Percentiles rank a stretch among this genome's conserved stretches.
Conservation (phyloP, 2,329 filamentous ascomycete species). For the Colletotrichum kahawae region DNA sequence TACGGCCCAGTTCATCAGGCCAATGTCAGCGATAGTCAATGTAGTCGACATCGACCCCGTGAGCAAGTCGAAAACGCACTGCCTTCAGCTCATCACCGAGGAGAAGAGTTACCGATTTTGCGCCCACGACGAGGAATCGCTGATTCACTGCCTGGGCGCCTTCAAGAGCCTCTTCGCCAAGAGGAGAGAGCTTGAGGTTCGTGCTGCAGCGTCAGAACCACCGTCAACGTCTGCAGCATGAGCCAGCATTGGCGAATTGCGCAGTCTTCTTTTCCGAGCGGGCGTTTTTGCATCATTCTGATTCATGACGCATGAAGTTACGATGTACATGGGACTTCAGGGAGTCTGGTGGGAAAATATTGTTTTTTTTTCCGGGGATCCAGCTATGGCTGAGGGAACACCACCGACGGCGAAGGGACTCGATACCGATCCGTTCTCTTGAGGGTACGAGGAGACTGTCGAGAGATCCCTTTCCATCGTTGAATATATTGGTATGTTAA, state of each 20-base stretch:
- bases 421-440: background rate
- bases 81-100: constrained; percentile 91
- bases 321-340: background rate
- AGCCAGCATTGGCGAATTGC: background rate
- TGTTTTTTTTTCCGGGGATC: background rate
- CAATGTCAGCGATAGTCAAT: constrained; percentile 80
- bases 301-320: constrained; percentile 14
- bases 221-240: constrained; percentile 1
- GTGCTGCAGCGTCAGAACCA: constrained; percentile 39
- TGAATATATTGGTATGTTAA: background rate
- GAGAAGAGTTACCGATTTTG: constrained; percentile 84
- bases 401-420: background rate
- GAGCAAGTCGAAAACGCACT: constrained; percentile 82
- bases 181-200: constrained; percentile 66
- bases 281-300: constrained; percentile 1
- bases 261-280: constrained; percentile 1
- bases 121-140: constrained; percentile 77
- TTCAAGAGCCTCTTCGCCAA: constrained; percentile 86
- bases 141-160: constrained; percentile 86
- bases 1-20: constrained; percentile 80
- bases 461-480: background rate
- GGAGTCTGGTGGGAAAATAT: background rate
- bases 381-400: background rate
- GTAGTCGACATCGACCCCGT: constrained; percentile 92
- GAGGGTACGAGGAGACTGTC: background rate